Evolutionary conservation across 2,329 filamentous ascomycete species (phyloP).

Genomic region (Ceratocystis ficicola): DNA sequence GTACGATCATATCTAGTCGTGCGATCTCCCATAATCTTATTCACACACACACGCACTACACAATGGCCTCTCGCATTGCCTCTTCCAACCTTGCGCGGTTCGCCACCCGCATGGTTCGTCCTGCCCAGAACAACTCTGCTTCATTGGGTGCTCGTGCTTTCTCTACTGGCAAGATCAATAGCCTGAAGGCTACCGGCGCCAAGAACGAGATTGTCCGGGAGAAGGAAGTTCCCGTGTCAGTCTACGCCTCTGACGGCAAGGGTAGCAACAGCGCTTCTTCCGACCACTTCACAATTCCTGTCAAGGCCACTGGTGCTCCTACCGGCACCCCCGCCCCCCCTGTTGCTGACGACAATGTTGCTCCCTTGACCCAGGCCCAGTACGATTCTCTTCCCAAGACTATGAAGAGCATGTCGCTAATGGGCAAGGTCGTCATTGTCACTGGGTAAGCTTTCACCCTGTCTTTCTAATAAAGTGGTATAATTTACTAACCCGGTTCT

Average conservation of each 20-base stretch:
- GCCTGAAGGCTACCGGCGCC: conserved; percentile 25
- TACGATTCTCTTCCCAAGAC: conserved; percentile 49
- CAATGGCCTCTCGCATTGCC: conserved; percentile 28
- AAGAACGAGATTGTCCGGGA: conserved; percentile 45
- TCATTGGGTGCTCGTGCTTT: conserved; percentile 18
- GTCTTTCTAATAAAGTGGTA: neutral
- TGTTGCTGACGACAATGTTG: conserved; percentile 37
- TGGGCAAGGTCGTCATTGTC: conserved; percentile 58
- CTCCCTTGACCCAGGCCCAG: conserved; percentile 42
- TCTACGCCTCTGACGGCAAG: conserved; percentile 39
- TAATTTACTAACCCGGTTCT: neutral
- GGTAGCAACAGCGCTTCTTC: conserved; percentile 31
- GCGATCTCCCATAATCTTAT: conserved; percentile 24
- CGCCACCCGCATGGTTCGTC: conserved; percentile 26
- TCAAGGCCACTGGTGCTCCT: conserved; percentile 36
- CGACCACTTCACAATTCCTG: conserved; percentile 45
- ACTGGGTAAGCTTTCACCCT: conserved; percentile 45
- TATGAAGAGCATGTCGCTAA: conserved; percentile 56
- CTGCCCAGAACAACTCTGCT: conserved; percentile 28
- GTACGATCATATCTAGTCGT: neutral
- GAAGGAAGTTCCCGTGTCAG: conserved; percentile 45
- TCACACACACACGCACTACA: conserved; percentile 14
- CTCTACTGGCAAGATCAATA: conserved; percentile 13
- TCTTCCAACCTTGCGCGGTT: conserved; percentile 26
- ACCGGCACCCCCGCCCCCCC: conserved; percentile 32